Percentiles rank a stretch among this genome's conserved stretches.
These are phyloP conservation scores for Castanea mollissima DNA, from an alignment of 306 rosid genomes.

Conservation along the genomic window DNA sequence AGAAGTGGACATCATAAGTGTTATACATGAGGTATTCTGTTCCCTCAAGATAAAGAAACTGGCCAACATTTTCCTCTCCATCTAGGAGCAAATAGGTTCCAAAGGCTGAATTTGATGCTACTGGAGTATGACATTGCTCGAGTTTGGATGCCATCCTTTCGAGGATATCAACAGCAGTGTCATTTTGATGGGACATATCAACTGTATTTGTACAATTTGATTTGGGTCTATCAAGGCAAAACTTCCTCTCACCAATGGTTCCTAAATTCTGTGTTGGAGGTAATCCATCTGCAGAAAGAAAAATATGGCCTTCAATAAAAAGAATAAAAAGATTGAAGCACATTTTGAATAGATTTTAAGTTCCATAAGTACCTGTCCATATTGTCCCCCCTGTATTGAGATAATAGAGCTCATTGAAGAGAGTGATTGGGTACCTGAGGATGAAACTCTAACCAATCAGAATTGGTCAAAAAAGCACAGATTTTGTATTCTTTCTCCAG, in stretches of 20 bases:
- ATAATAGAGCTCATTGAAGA: conserved; percentile 88
- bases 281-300: conserved; percentile 62
- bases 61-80: conserved; percentile 94
- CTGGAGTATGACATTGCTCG: conserved; percentile 48
- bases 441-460: conserved; percentile 26
- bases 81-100: conserved; percentile 79
- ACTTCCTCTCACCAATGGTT: conserved; percentile 50
- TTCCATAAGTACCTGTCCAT: conserved; percentile 79
- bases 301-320: background rate
- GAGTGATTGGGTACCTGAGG: conserved; percentile 86
- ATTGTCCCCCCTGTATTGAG: conserved; percentile 84
- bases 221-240: conserved; percentile 58
- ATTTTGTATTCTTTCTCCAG: background rate
- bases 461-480: background rate
- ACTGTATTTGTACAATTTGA: conserved; percentile 31
- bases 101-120: conserved; percentile 61
- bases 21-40: conserved; percentile 93
- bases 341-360: background rate
- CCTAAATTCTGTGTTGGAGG: conserved; percentile 58
- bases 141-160: conserved; percentile 66
- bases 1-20: conserved; percentile 93
- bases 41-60: conserved; percentile 90
- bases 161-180: conserved; percentile 74
- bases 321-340: background rate
- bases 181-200: conserved; percentile 40